Evolutionary conservation across 257 asterid species (phyloP).

Genomic region (Nyctanthes arbortristis): DNA sequence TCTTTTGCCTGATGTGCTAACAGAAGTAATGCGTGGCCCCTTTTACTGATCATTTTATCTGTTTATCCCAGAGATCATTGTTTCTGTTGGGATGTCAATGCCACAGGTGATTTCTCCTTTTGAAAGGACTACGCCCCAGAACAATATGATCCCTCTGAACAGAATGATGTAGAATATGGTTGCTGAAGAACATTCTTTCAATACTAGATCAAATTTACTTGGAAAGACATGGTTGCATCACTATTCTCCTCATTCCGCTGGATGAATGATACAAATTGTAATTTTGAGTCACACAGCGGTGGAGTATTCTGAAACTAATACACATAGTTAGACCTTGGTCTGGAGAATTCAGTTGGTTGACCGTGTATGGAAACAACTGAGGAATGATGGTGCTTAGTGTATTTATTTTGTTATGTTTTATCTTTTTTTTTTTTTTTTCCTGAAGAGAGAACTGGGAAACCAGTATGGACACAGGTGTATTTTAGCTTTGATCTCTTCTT

Average conservation of each 20-base stretch:
- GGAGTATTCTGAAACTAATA: background rate
- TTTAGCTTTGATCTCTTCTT: background rate
- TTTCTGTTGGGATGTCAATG: slow-evolving; percentile 91
- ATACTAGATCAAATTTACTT: background rate
- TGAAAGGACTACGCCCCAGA: slow-evolving; percentile 38
- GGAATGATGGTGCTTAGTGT: too few species aligned
- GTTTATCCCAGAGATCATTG: slow-evolving; percentile 71
- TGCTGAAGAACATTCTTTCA: background rate
- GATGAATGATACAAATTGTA: background rate
- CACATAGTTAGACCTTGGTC: background rate
- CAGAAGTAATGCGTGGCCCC: background rate
- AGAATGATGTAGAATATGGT: slow-evolving; percentile 40
- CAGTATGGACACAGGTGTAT: background rate
- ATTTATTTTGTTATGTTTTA: background rate
- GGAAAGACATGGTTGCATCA: background rate
- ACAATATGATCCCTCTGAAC: slow-evolving; percentile 43
- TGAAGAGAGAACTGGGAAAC: background rate
- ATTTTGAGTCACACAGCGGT: background rate
- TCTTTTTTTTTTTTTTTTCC: background rate
- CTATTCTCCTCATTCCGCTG: background rate
- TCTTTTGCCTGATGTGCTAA: background rate
- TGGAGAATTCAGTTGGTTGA: background rate
- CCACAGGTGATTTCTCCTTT: slow-evolving; percentile 77
- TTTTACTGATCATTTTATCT: slow-evolving; percentile 7
- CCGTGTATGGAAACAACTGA: too few species aligned